Base-by-base conservation (phyloP, 805 yeast genomes). In the Yarrowia hollandica region DNA sequence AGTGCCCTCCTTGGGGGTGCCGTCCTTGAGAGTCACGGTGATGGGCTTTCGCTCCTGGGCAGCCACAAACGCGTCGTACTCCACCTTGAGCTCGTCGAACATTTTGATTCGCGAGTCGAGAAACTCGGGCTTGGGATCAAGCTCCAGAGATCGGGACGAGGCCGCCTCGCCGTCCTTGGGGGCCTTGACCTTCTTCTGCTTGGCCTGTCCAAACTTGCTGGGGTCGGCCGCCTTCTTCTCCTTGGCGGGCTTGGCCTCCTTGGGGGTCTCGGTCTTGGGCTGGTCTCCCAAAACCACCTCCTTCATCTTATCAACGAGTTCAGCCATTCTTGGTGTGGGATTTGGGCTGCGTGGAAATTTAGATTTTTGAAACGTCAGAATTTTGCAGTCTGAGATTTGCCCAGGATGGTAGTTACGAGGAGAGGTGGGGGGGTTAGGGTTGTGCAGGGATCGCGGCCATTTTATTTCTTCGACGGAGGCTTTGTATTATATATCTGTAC, bases 1-100 rank as follows among this genome's bases (percentile, higher is more conserved):
- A 23, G 81, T 81, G 62, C 89, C 99, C 65, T 80, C 85, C 72
- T 86, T 85, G 60, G 81, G 74, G 33, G 88, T 73, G 56, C 97
- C 98, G 67, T 92, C 97, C 71, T 86, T 88, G 73, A 92, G 79
- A 57, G 96, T 87, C 71, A 94, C 80, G 65, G 81, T 81, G 72
- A 94, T 84, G 44, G 89, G 79, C 22, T 77, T 82, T 59, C 84
- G 81, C 56, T 77, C 76, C 77, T 80, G 79, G 21, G 81, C 72
- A 18, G 90, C 88, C 55, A 85, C 75, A 63, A 81, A 82, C 5
- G 82, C 91, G 67, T 89, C 90, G 71, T 86, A 83, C 75, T 85
- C 82, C 60, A 82, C 83, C 77, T 87, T 86, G 65, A 94, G 79
- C 71, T 85, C 80, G 61, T 90, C 95, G 69, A 91, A 94, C 63